A percentile compares a stretch with the other conserved stretches of the same genome.
phyloP scores from a whole-genome alignment of 2,329 filamentous ascomycete genomes.

The Sordariomycetes sp. region DNA sequence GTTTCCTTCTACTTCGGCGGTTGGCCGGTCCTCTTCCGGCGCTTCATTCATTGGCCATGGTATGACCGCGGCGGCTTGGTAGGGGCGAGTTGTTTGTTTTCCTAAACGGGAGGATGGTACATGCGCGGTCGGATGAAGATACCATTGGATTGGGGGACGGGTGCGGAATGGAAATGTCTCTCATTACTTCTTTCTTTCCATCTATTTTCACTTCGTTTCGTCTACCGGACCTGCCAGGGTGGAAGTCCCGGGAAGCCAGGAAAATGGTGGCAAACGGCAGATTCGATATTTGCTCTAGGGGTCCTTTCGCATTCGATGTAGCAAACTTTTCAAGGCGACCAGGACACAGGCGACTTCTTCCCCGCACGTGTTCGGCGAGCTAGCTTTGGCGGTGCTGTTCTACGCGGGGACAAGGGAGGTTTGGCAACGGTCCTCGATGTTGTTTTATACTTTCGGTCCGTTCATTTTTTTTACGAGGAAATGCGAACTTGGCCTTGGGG shows the following conservation, averaged over 20 bases:
- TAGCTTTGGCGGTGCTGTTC: neutral
- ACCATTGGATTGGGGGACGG: neutral
- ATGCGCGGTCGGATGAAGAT: conserved; percentile 1
- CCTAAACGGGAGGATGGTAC: conserved; percentile 1
- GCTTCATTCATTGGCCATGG: neutral
- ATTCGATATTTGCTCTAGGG: conserved; percentile 4
- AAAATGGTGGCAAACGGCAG: conserved; percentile 3
- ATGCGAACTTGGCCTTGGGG: neutral
- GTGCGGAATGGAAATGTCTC: neutral
- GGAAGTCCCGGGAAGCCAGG: conserved; percentile 1
- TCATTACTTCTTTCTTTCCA: neutral
- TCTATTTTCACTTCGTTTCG: neutral
- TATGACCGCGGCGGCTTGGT: neutral
- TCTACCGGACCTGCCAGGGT: conserved; percentile 1
- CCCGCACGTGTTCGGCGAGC: neutral
- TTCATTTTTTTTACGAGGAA: neutral
- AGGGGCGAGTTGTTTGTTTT: neutral
- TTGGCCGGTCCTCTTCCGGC: neutral
- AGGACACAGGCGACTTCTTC: neutral
- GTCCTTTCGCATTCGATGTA: neutral
- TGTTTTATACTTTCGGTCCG: neutral
- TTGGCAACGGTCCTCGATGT: neutral
- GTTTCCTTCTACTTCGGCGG: neutral
- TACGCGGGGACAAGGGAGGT: neutral
- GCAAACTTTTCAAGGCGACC: neutral